phyloP scores from a whole-genome alignment of 257 asterid species.

The Plantago major region DNA sequence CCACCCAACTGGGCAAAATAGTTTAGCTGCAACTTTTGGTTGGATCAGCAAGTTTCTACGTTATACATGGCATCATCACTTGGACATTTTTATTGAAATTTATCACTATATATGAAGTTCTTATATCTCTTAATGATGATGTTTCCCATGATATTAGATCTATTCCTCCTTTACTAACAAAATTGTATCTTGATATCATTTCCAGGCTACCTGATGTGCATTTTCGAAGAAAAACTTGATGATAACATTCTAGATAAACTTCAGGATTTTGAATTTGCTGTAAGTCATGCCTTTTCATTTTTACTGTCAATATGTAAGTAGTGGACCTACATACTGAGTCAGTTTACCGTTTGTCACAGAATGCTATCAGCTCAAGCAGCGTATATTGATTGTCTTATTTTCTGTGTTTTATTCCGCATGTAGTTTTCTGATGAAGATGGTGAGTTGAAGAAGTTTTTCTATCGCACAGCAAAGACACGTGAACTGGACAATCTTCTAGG shows the following conservation, averaged over 20 bases:
- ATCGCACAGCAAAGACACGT: slow-evolving; percentile 83
- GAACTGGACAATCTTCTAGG: slow-evolving; percentile 89
- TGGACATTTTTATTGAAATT: neutral
- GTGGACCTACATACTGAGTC: neutral
- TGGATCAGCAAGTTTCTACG: neutral
- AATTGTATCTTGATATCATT: slow-evolving; percentile 16
- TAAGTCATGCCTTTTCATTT: slow-evolving; percentile 33
- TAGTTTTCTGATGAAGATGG: slow-evolving; percentile 87
- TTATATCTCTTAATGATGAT: slow-evolving; percentile 11
- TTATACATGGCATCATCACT: slow-evolving; percentile 8
- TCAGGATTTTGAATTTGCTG: slow-evolving; percentile 89
- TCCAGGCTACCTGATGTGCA: slow-evolving; percentile 95
- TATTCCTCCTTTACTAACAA: neutral
- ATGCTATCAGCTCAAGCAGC: neutral
- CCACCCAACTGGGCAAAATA: neutral
- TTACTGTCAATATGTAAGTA: too few relatives aligned
- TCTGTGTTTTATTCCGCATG: slow-evolving; percentile 26
- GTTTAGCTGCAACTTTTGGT: slow-evolving; percentile 9
- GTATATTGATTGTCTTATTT: slow-evolving; percentile 22
- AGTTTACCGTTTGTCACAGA: slow-evolving; percentile 5
- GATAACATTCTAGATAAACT: slow-evolving; percentile 56
- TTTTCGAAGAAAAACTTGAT: slow-evolving; percentile 73
- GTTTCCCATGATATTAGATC: slow-evolving; percentile 16
- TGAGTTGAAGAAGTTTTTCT: slow-evolving; percentile 72
- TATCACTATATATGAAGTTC: slow-evolving; percentile 7